Percentiles rank a stretch among this genome's conserved stretches.
Evolutionary conservation across 305 asterid genomes (phyloP).

Genomic region (Solanum aculeatissimum): DNA sequence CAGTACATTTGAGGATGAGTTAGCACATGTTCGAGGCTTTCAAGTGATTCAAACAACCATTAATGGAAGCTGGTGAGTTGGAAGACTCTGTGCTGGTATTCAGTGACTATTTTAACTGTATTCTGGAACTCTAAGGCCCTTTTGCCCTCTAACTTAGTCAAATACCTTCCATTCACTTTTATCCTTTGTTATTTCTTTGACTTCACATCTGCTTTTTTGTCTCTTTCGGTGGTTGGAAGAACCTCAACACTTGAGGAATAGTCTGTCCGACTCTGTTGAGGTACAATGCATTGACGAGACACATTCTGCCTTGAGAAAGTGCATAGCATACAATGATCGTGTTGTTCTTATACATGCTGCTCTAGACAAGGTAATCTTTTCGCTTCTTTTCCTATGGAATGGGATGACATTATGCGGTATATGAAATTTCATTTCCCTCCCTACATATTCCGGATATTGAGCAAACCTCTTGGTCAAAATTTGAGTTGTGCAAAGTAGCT

Average conservation of each 20-base stretch:
- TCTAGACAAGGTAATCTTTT: constrained; percentile 18
- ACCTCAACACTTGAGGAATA: not conserved
- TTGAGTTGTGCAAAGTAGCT: not conserved
- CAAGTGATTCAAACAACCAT: no score
- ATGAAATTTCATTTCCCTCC: not conserved
- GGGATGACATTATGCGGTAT: not conserved
- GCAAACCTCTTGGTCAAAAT: not conserved
- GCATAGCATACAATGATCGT: not conserved
- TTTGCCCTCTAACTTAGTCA: not conserved
- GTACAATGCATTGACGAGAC: not conserved
- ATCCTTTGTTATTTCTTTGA: not conserved
- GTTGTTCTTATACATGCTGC: not conserved
- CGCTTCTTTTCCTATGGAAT: not conserved
- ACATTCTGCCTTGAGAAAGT: not conserved
- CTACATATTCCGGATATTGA: not conserved
- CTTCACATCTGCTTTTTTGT: not conserved
- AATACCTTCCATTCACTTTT: no score
- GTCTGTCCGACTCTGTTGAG: not conserved
- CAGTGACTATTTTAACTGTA: no score
- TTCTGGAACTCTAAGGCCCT: no score
- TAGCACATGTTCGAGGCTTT: no score
- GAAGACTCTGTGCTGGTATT: no score
- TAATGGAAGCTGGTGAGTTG: no score
- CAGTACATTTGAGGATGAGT: no score
- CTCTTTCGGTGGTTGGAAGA: not conserved